These are phyloP conservation scores for Aspergillus taichungensis DNA, from an alignment of 495 filamentous ascomycete species.

Conservation along the genomic window DNA sequence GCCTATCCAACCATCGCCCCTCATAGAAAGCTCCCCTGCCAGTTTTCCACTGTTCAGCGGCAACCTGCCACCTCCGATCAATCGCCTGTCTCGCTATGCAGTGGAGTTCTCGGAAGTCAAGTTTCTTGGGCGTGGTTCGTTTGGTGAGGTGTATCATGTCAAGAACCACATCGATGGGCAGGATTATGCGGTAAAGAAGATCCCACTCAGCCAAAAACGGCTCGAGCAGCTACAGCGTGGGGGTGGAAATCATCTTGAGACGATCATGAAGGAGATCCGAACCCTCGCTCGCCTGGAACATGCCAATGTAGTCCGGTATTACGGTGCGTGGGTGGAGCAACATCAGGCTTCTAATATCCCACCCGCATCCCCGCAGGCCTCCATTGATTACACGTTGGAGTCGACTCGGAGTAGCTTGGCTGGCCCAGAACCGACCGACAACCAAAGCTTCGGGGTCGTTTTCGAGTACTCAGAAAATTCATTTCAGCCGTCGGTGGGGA, in stretches of 20 bases:
- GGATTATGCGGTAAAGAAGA: slow-evolving; percentile 46
- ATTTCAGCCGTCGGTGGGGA: slow-evolving; percentile 15
- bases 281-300: slow-evolving; percentile 47
- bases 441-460: slow-evolving; percentile 34
- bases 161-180: slow-evolving; percentile 43
- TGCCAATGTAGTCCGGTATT: slow-evolving; percentile 46
- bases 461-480: slow-evolving; percentile 29
- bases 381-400: slow-evolving; percentile 13
- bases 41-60: slow-evolving; percentile 25
- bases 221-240: slow-evolving; percentile 39
- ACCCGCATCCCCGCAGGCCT: slow-evolving; percentile 8
- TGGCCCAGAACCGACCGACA: slow-evolving; percentile 12
- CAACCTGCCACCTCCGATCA: slow-evolving; percentile 11
- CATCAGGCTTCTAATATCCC: slow-evolving; percentile 19
- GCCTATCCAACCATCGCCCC: slow-evolving; percentile 16
- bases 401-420: slow-evolving; percentile 5
- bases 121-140: slow-evolving; percentile 43
- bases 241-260: slow-evolving; percentile 37
- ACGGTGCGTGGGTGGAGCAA: slow-evolving; percentile 44
- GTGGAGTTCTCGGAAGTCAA: slow-evolving; percentile 35
- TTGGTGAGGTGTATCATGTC: slow-evolving; percentile 45
- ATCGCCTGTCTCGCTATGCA: slow-evolving; percentile 30
- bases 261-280: slow-evolving; percentile 45
- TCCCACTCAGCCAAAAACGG: slow-evolving; percentile 39
- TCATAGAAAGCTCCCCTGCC: slow-evolving; percentile 28